Base-by-base conservation (phyloP, 306 rosid species). In the Boehmeria nivea region DNA sequence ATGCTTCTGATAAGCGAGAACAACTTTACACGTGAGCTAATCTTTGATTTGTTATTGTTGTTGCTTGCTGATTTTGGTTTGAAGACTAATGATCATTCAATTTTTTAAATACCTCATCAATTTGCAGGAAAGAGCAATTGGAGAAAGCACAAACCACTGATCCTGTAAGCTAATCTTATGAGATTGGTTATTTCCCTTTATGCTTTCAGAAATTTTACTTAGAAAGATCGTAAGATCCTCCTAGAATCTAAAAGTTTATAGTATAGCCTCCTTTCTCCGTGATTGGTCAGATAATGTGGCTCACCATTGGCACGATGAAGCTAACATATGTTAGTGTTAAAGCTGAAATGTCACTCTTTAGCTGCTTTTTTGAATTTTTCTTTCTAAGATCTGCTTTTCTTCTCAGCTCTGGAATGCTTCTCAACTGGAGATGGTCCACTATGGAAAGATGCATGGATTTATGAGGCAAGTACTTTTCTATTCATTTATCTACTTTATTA, bases 401-500 rank as follows among this genome's bases (percentile, higher is more conserved):
- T 11, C n/a, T 40, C 93, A 87, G 98, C 98, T 91, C 26, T 87
- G 98, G 98, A 90, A 90, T 76, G 98, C 95, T 63, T 84, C 95
- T 65, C 98, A 90, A 65, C 57, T 80, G 74, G 98, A 90, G 91
- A 84, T 87, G 98, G 94, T 84, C 64, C 68, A 69, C 75, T 49
- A 74, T 44, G 98, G 98, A 72, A 90, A 90, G 80, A 90, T 90
- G 95, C 98, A 90, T 54, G 98, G 98, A 61, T 90, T 73, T 76
- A 87, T 87, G 98, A 66, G 98, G 98, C 76, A 51, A 67, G 79
- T 64, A 64, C 71, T 34, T 57, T 24, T 36, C 43, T 17, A 59
- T 51, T 6, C 18, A 60, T 28, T 57, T 24, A 3, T 37, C 40
- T 27, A 17, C 17, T 48, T 51, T 38, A 10, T 2, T 5, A 33